Evolutionary conservation across 148 eudicot species (phyloP).

Genomic region (Drosera capensis): DNA sequence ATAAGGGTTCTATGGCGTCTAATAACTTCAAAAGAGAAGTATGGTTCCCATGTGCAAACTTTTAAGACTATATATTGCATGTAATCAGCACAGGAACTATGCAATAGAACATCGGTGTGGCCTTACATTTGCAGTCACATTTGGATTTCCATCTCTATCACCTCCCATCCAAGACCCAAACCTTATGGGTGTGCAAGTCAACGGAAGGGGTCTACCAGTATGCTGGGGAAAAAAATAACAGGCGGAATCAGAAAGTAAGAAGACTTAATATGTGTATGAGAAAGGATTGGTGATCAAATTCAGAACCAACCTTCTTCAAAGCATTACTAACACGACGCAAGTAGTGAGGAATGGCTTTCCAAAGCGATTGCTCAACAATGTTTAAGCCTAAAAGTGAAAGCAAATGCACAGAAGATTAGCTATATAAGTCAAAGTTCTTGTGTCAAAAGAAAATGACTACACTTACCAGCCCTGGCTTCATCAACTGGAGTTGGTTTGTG

Average conservation of each 20-base stretch:
- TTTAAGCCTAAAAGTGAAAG: conserved; percentile 35
- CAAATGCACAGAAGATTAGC: background rate
- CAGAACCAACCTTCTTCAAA: conserved; percentile 52
- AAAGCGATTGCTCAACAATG: conserved; percentile 92
- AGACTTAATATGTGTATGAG: background rate
- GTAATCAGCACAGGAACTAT: background rate
- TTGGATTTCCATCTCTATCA: conserved; percentile 97
- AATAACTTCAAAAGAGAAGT: too few relatives aligned
- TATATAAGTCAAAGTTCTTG: background rate
- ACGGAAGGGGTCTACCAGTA: conserved; percentile 79
- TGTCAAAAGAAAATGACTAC: conserved; percentile 4
- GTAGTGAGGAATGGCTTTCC: conserved; percentile 88
- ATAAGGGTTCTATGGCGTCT: too few relatives aligned
- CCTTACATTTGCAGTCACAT: conserved; percentile 80
- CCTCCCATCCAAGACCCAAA: conserved; percentile 99
- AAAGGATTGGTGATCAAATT: background rate
- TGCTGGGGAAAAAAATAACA: conserved; percentile 28
- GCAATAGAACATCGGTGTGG: background rate
- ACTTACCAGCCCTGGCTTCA: conserved; percentile 86
- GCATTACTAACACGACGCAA: conserved; percentile 87
- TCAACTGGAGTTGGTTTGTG: conserved; percentile 94
- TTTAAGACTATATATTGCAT: background rate
- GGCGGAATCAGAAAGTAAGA: conserved; percentile 1
- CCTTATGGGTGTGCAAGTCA: conserved; percentile 82
- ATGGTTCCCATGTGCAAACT: too few relatives aligned